phyloP scores from a whole-genome alignment of 2,329 filamentous ascomycete genomes.

The Xylaria sp. region DNA sequence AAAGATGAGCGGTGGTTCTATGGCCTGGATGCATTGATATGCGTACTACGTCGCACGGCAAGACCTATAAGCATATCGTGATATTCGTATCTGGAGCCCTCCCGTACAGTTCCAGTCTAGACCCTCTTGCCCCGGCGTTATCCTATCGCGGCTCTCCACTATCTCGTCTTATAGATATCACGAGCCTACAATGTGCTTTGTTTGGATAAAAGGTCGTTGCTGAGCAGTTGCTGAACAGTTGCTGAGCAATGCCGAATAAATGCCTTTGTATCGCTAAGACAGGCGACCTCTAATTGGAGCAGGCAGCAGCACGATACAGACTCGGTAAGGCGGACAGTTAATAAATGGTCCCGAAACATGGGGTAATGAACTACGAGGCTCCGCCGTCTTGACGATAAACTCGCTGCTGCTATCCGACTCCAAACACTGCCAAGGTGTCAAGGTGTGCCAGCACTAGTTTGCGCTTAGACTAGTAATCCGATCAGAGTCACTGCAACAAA shows the following conservation, averaged over 20 bases:
- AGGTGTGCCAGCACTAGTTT: not conserved
- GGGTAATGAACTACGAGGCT: conserved; percentile 26
- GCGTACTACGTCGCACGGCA: conserved; percentile 16
- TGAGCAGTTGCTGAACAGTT: conserved; percentile 4
- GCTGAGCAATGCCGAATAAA: conserved; percentile 8
- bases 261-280: not conserved
- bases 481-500: not conserved
- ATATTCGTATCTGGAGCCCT: conserved; percentile 4
- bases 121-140: conserved; percentile 23
- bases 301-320: not conserved
- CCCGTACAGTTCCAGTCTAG: not conserved
- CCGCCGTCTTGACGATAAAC: conserved; percentile 10
- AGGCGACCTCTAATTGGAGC: conserved; percentile 3
- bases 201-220: not conserved
- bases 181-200: conserved; percentile 19
- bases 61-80: conserved; percentile 7
- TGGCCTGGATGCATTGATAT: conserved; percentile 19
- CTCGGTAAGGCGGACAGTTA: conserved; percentile 18
- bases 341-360: conserved; percentile 4
- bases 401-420: conserved; percentile 15
- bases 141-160: conserved; percentile 18
- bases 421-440: conserved; percentile 21
- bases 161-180: conserved; percentile 11
- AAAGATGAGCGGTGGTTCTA: conserved; percentile 21
- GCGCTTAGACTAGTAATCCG: not conserved